Evolutionary conservation across 2,329 filamentous ascomycete genomes (phyloP).

Genomic region (Sordariomycetes sp.): DNA sequence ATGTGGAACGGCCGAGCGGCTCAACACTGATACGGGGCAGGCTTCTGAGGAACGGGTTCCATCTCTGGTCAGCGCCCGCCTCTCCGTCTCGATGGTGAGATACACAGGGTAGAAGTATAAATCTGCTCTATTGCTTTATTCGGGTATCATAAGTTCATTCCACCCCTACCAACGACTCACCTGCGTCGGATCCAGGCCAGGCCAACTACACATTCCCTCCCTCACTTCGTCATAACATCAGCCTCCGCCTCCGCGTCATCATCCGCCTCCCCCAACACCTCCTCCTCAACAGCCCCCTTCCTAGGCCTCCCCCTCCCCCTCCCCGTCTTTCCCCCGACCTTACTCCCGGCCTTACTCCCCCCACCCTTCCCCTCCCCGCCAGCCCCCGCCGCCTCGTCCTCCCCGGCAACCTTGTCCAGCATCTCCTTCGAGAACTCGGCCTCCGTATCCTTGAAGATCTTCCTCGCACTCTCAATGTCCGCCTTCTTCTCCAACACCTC

Average conservation of each 20-base stretch:
- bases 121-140: not conserved
- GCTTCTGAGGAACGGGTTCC: not conserved
- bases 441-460: conserved; percentile 59
- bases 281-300: conserved; percentile 21
- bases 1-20: too few species aligned
- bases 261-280: conserved; percentile 38
- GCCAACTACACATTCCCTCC: not conserved
- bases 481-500: conserved; percentile 82
- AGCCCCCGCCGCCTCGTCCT: conserved; percentile 18
- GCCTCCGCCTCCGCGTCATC: conserved; percentile 31
- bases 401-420: conserved; percentile 20
- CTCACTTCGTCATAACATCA: conserved; percentile 23
- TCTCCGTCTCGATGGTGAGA: not conserved
- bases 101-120: not conserved
- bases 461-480: conserved; percentile 71
- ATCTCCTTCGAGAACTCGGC: conserved; percentile 39
- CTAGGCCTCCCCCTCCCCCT: not conserved
- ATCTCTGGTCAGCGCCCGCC: not conserved
- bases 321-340: conserved; percentile 2
- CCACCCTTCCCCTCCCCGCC: conserved; percentile 5
- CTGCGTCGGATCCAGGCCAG: not conserved
- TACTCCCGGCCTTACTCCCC: conserved; percentile 3
- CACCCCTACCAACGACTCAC: not conserved
- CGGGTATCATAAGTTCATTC: not conserved
- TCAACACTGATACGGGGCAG: too few species aligned